Evolutionary conservation across 1,284 basidiomycete species (phyloP).

Genomic region (Wolfiporia cocos): DNA sequence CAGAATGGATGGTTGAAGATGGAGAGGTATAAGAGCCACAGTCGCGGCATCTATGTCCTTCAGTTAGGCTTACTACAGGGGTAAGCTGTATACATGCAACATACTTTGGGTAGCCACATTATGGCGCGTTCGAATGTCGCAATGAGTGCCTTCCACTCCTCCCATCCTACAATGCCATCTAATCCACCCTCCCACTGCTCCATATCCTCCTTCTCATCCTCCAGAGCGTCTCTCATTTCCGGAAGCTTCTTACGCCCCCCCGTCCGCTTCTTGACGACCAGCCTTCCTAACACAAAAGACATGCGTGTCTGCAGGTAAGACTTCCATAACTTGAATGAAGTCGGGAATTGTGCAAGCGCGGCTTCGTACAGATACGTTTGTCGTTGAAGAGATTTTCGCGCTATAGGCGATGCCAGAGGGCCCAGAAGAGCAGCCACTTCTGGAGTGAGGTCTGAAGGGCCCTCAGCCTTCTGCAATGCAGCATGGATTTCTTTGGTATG

Average conservation of each 20-base stretch:
- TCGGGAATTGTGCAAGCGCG: constrained; percentile 84
- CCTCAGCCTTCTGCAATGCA: constrained; percentile 51
- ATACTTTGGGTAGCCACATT: constrained; percentile 88
- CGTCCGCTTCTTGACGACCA: constrained; percentile 63
- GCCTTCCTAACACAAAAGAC: constrained; percentile 81
- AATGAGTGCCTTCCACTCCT: constrained; percentile 90
- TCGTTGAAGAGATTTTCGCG: constrained; percentile 75
- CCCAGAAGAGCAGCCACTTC: constrained; percentile 55
- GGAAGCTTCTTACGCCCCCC: constrained; percentile 85
- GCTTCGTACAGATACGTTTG: constrained; percentile 91
- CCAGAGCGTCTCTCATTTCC: constrained; percentile 83
- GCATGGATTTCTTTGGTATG: constrained; percentile 65
- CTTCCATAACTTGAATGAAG: constrained; percentile 94
- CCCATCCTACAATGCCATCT: constrained; percentile 86
- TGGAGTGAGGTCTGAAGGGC: constrained; percentile 37
- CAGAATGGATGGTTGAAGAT: constrained; percentile 90
- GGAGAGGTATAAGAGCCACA: constrained; percentile 93
- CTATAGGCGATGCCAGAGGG: constrained; percentile 66
- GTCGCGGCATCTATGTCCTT: constrained; percentile 68
- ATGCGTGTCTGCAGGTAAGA: constrained; percentile 84
- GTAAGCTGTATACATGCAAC: constrained; percentile 23
- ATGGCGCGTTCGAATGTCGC: constrained; percentile 90
- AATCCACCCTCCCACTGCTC: constrained; percentile 83
- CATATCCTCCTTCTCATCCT: constrained; percentile 74
- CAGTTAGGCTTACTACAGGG: constrained; percentile 7